A percentile compares a stretch with the other conserved stretches of the same genome.
Evolutionary conservation across 441 rosid species (phyloP).

Genomic region (Syzygium syzygioides): DNA sequence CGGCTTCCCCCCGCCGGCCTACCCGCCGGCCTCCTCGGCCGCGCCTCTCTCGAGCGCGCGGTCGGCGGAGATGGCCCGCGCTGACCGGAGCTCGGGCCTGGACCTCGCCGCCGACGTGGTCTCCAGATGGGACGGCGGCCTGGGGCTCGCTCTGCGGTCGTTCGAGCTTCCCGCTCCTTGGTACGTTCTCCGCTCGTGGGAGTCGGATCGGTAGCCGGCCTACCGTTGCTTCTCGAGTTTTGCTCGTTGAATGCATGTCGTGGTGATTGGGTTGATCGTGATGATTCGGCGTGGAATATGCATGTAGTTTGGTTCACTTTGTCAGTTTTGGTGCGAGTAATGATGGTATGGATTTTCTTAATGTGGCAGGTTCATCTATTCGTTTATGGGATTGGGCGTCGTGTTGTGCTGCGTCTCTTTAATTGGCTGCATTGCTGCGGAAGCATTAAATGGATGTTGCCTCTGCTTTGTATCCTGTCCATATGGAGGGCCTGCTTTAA

Average conservation of each 20-base stretch:
- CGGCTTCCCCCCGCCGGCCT: slow-evolving; percentile 17
- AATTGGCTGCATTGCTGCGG: slow-evolving; percentile 90
- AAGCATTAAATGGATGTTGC: slow-evolving; percentile 75
- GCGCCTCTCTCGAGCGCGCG: slow-evolving; percentile 7
- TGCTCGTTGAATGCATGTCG: background rate
- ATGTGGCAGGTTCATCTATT: slow-evolving; percentile 81
- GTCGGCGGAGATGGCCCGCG: slow-evolving; percentile 6
- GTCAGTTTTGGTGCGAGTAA: background rate
- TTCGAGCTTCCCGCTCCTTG: slow-evolving; percentile 55
- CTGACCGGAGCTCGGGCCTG: slow-evolving; percentile 1
- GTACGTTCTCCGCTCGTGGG: slow-evolving; percentile 17
- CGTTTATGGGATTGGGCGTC: slow-evolving; percentile 81
- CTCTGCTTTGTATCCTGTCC: slow-evolving; percentile 88
- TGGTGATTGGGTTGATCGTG: background rate
- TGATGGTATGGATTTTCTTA: slow-evolving; percentile 7
- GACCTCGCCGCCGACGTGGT: slow-evolving; percentile 16
- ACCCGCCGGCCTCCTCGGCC: slow-evolving; percentile 31
- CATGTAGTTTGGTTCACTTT: background rate
- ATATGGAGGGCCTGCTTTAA: background rate
- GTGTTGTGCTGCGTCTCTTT: slow-evolving; percentile 51
- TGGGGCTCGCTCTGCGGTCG: slow-evolving; percentile 26
- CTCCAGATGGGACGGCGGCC: slow-evolving; percentile 24
- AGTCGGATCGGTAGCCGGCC: background rate
- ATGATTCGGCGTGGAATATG: background rate
- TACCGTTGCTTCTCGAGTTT: background rate